phyloP scores from a whole-genome alignment of 306 rosid genomes.

The Senna siamea region DNA sequence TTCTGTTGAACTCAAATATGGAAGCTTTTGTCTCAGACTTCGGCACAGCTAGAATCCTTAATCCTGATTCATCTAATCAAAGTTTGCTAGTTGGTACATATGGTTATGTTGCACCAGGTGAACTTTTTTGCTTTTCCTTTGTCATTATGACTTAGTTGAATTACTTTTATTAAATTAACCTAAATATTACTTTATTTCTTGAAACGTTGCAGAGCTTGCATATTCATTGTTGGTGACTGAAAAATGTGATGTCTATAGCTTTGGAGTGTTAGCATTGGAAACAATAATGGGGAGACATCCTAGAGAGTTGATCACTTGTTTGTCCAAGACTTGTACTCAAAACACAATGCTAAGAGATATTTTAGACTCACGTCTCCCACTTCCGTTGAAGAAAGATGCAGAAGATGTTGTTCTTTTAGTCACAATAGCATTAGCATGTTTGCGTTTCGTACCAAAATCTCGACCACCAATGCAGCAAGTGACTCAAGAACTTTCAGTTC shows the following conservation, averaged over 20 bases:
- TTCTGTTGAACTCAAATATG: background rate
- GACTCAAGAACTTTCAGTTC: background rate
- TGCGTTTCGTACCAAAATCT: background rate
- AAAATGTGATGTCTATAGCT: background rate
- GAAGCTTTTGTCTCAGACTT: constrained; percentile 1
- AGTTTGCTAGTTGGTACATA: background rate
- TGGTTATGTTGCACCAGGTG: background rate
- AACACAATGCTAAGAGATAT: background rate
- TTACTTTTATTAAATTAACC: background rate
- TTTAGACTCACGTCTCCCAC: background rate
- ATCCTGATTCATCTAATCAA: background rate
- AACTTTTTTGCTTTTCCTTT: background rate
- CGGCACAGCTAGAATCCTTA: background rate
- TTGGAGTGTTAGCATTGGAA: background rate
- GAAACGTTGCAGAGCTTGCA: background rate
- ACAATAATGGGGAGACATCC: background rate
- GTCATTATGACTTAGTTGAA: too few relatives aligned
- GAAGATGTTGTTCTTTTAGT: background rate
- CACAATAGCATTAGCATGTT: background rate
- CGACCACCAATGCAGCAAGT: background rate
- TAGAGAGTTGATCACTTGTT: background rate
- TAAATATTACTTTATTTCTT: background rate
- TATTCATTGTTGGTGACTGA: background rate
- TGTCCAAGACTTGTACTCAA: background rate
- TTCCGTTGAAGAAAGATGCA: background rate